Conservation (phyloP, 2,329 filamentous ascomycete genomes). For the Exophiala spinifera region DNA sequence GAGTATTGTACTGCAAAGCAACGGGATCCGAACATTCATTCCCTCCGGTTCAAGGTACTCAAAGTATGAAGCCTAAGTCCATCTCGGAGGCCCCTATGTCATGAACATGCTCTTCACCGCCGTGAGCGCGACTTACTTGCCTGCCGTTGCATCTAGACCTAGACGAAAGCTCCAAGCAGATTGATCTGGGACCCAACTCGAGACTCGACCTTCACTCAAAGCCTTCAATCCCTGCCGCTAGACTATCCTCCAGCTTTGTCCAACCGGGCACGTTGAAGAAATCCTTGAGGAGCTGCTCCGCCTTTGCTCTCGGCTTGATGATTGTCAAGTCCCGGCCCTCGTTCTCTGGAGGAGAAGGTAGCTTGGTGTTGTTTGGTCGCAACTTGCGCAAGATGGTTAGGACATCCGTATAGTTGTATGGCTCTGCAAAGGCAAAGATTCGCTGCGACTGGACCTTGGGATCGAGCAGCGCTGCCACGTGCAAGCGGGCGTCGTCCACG, state of each 20-base stretch:
- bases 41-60: too few relatives aligned
- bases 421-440: slow-evolving; percentile 52
- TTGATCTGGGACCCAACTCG: too few relatives aligned
- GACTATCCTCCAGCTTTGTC: slow-evolving; percentile 15
- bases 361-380: slow-evolving; percentile 37
- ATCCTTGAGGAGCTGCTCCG: slow-evolving; percentile 17
- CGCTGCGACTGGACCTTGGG: slow-evolving; percentile 47
- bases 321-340: slow-evolving; percentile 7
- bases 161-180: too few relatives aligned
- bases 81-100: too few relatives aligned
- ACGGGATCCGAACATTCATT: too few relatives aligned
- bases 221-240: not conserved
- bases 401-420: slow-evolving; percentile 46
- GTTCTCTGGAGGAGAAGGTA: slow-evolving; percentile 4
- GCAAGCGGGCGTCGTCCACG: slow-evolving; percentile 51
- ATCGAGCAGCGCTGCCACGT: slow-evolving; percentile 52
- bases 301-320: slow-evolving; percentile 6
- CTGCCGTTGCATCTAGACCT: too few relatives aligned
- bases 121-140: too few relatives aligned
- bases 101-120: too few relatives aligned
- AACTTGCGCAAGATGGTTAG: slow-evolving; percentile 38
- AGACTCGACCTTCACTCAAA: too few relatives aligned
- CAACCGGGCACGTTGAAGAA: slow-evolving; percentile 18
- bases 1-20: too few relatives aligned
- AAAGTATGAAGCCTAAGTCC: too few relatives aligned